phyloP scores from a whole-genome alignment of 257 asterid species.

The Jaltomata sinuosa region DNA sequence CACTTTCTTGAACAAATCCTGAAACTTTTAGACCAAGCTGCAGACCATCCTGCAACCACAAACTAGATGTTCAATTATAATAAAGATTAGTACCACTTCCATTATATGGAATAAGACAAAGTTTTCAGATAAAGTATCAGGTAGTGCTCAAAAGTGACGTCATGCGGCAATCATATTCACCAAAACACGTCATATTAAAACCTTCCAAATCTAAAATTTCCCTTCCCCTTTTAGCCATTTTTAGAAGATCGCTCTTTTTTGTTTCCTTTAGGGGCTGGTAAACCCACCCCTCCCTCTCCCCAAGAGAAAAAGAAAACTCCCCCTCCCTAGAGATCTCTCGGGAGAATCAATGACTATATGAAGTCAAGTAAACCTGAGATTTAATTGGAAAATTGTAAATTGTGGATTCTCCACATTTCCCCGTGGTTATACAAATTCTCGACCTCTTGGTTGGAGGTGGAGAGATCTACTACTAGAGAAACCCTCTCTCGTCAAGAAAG shows the following conservation, averaged over 20 bases:
- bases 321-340: not conserved
- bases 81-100: not conserved
- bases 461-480: not conserved
- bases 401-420: not conserved
- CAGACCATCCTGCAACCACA: not conserved
- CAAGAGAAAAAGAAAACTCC: not conserved
- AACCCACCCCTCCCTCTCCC: not conserved
- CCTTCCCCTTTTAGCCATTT: not conserved
- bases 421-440: not conserved
- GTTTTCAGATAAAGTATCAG: not conserved
- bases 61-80: not conserved
- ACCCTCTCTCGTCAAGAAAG: not conserved
- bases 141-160: not conserved
- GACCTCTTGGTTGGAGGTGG: not conserved
- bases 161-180: not conserved
- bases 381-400: not conserved
- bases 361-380: not conserved
- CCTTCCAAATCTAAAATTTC: not conserved
- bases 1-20: not conserved
- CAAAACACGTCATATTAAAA: not conserved
- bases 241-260: not conserved
- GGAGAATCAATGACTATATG: not conserved
- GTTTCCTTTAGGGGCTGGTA: not conserved
- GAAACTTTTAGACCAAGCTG: not conserved
- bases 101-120: not conserved